Percentiles rank a stretch among this genome's conserved stretches.
Evolutionary conservation across 2,329 filamentous ascomycete species (phyloP).

Genomic region (Ophiostoma pallidulum): DNA sequence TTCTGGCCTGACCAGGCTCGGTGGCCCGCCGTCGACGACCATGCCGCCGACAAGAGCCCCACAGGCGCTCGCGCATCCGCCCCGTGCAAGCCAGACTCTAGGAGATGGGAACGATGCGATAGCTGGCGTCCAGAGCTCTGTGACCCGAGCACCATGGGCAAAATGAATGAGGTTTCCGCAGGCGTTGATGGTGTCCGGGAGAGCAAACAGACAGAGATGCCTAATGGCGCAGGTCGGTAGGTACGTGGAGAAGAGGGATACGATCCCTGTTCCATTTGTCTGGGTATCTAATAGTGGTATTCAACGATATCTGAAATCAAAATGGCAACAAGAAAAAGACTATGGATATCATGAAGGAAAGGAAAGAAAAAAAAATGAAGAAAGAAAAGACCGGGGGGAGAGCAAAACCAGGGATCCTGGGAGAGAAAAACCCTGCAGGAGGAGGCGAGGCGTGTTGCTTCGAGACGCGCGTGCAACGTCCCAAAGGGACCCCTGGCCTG

Average conservation of each 20-base stretch:
- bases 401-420: no score
- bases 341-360: constrained; percentile 16
- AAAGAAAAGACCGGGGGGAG: neutral
- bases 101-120: neutral
- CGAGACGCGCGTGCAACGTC: no score
- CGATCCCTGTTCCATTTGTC: neutral
- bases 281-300: constrained; percentile 11
- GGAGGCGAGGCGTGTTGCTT: neutral
- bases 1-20: neutral
- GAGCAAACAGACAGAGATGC: no score
- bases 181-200: no score
- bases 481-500: neutral
- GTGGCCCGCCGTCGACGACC: neutral
- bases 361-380: constrained; percentile 5
- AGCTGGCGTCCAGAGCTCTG: constrained; percentile 15
- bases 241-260: neutral
- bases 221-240: no score
- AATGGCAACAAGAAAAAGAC: neutral
- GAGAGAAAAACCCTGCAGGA: no score
- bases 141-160: constrained; percentile 41
- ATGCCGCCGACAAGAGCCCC: neutral
- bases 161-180: constrained; percentile 21
- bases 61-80: neutral
- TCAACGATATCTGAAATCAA: constrained; percentile 6
- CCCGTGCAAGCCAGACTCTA: neutral